Conservation (phyloP, 108 stramenopile genomes). For the Asterionellopsis glacialis region DNA sequence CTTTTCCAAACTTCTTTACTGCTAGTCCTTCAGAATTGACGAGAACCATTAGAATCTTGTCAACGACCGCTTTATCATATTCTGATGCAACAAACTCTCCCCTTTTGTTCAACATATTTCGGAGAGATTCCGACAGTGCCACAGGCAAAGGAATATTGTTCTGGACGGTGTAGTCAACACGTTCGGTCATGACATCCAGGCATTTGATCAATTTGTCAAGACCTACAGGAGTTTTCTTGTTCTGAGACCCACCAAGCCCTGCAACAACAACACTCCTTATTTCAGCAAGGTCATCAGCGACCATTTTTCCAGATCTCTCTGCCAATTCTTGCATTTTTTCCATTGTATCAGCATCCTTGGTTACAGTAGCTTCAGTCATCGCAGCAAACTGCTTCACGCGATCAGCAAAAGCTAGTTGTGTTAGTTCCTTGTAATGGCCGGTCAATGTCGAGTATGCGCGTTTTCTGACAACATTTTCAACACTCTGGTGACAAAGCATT, state of each 20-base stretch:
- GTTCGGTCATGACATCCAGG: conserved; percentile 92
- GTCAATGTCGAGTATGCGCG: conserved; percentile 78
- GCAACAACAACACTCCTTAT: conserved; percentile 67
- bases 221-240: conserved; percentile 56
- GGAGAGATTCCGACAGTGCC: conserved; percentile 83
- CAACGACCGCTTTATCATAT: conserved; percentile 86
- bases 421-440: conserved; percentile 71
- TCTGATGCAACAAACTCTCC: conserved; percentile 77
- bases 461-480: conserved; percentile 94
- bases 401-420: conserved; percentile 77
- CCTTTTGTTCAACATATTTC: conserved; percentile 70
- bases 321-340: conserved; percentile 23
- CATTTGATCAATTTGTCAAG: conserved; percentile 77
- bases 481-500: conserved; percentile 93
- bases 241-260: conserved; percentile 14
- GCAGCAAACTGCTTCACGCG: conserved; percentile 78
- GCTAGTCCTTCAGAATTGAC: conserved; percentile 83
- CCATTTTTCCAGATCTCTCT: conserved; percentile 60
- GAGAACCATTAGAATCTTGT: conserved; percentile 91
- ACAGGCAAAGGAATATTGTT: conserved; percentile 89
- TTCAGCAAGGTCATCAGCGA: conserved; percentile 74
- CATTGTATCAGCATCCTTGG: conserved; percentile 43
- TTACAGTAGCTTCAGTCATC: conserved; percentile 23
- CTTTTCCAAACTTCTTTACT: conserved; percentile 44
- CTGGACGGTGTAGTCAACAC: conserved; percentile 93